Evolutionary conservation across 176 grass and related monocot species (phyloP), one percentile per base, ranked within the genome.

Genomic region (Elymus sibiricus): DNA sequence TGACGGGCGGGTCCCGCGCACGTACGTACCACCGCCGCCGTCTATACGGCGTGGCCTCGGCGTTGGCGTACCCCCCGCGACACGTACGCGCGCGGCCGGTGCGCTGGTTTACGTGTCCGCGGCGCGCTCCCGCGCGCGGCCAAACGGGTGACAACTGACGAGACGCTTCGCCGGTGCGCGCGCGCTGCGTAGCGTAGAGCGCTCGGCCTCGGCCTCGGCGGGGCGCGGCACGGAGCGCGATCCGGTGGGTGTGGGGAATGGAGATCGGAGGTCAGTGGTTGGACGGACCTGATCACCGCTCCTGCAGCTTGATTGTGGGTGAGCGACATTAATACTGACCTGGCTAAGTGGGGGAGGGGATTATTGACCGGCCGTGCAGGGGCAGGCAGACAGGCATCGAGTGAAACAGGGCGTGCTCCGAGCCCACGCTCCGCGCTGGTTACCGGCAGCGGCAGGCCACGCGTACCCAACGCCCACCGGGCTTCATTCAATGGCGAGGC

Each of bases 71-170:
- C 16, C 53, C 22, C 12, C 29, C 29, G 21, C 44, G 79, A 81
- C 79, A 87, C 79, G 79, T 82, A n/a, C 9, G 46, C 72, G 31
- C 34, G 34, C 15, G 73, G 26, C 73, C n/a, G n/a, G 51, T 31
- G 12, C 31, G n/a, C 80, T 6, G 10, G 15, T 26, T 21, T 51
- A 31, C 81, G 49, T 55, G 77, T 24, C 63, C 80, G 22, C 80
- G 31, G 65, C 62, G 42, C 67, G 67, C 10, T 38, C 11, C 17
- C 31, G 34, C 22, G 65, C 65, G n/a, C 46, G 46, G 46, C 21
- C 26, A 43, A 72, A 62, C 15, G 59, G n/a, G 59, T 26, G 59
- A 25, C 11, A 9, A 2, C 15, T 22, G 26, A 75, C 72, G 40
- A 26, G n/a, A 16, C 39, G 7, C 39, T 44, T 40, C 42, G 42